A percentile compares a stretch with the other conserved stretches of the same genome.
Conservation (phyloP, 139 green algal genomes). For the Haematococcus sp. region DNA sequence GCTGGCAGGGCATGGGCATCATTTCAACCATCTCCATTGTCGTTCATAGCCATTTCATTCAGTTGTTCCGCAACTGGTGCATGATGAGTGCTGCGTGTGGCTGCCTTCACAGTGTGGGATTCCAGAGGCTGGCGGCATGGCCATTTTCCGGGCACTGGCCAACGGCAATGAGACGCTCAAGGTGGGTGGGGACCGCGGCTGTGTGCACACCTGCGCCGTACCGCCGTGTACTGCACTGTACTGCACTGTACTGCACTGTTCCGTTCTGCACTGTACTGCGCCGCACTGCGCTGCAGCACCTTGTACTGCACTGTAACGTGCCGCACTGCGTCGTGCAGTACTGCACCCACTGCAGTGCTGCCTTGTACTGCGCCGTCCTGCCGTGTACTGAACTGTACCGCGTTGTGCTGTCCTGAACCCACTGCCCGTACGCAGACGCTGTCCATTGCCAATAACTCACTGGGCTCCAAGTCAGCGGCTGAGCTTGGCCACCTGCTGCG, state of each 20-base stretch:
- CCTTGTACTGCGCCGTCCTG: not conserved
- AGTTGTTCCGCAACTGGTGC: too few relatives aligned
- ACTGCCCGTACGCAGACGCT: slow-evolving; percentile 15
- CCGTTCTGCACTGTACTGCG: not conserved
- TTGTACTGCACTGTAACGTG: not conserved
- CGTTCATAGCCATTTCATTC: too few relatives aligned
- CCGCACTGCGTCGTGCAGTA: slow-evolving; percentile 10
- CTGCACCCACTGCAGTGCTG: slow-evolving; percentile 8
- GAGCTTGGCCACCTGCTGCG: slow-evolving; percentile 56
- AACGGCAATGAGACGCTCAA: slow-evolving; percentile 15
- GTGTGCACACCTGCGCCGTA: too few relatives aligned
- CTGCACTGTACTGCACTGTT: too few relatives aligned
- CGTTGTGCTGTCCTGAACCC: slow-evolving; percentile 17
- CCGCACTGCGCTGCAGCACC: too few relatives aligned
- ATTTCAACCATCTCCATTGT: too few relatives aligned
- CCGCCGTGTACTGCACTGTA: too few relatives aligned
- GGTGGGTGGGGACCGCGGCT: slow-evolving; percentile 1
- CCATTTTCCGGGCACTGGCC: slow-evolving; percentile 17
- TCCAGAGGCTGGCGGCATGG: slow-evolving; percentile 32
- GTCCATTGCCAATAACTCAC: slow-evolving; percentile 39
- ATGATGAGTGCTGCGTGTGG: too few relatives aligned
- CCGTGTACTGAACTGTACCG: slow-evolving; percentile 1
- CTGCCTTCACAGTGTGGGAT: slow-evolving; percentile 32
- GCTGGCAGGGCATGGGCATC: too few relatives aligned
- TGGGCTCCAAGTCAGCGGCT: slow-evolving; percentile 47